Conservation (phyloP, 2,329 filamentous ascomycete species). For the Colletotrichum lini region DNA sequence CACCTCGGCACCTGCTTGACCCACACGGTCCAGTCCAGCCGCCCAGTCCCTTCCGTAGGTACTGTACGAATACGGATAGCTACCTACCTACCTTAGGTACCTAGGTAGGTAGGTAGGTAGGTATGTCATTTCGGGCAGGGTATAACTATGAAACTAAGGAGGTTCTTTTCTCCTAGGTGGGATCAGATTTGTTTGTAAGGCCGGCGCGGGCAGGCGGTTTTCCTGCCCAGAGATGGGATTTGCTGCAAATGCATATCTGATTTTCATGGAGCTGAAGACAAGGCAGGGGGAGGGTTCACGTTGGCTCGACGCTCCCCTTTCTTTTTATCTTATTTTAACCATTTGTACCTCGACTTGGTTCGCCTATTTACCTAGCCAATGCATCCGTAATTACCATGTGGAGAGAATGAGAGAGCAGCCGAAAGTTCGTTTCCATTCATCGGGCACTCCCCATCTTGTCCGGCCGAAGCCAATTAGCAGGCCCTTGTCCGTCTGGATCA, state of each 20-base stretch:
- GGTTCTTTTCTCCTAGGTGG: not conserved
- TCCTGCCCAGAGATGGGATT: not conserved
- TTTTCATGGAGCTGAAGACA: not conserved
- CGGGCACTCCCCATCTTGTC: not conserved
- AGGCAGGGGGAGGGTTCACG: not conserved
- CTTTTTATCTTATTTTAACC: too few relatives aligned
- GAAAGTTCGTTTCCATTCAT: not conserved
- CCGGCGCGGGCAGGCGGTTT: not conserved
- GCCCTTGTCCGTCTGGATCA: not conserved
- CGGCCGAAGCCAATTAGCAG: not conserved
- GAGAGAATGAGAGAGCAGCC: not conserved
- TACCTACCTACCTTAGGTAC: not conserved
- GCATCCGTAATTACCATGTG: not conserved
- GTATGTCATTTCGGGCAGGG: too few relatives aligned
- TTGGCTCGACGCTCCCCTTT: not conserved
- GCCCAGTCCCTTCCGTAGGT: not conserved
- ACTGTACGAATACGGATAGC: too few relatives aligned
- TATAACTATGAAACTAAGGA: not conserved
- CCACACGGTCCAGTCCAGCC: constrained; percentile 7
- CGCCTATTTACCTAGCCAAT: not conserved
- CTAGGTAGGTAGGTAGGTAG: not conserved
- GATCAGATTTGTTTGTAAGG: not conserved
- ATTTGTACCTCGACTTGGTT: not conserved
- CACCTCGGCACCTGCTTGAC: constrained; percentile 8
- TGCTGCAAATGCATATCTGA: not conserved